Conservation (phyloP, 78 protist genomes). For the Polysphondylium violaceum region DNA sequence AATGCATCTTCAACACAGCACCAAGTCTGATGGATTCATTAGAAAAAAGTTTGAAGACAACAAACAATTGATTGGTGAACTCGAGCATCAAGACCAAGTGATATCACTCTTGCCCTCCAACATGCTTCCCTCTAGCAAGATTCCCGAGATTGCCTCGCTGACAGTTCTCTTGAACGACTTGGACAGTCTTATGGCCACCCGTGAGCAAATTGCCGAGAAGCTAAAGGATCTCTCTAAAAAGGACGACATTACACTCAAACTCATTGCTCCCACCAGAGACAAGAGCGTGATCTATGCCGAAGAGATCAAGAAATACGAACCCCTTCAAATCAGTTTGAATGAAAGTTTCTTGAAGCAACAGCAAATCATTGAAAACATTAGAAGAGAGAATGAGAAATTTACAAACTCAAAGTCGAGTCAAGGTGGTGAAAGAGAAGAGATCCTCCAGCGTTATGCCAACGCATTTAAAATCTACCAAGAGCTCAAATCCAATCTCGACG, state of each 20-base stretch:
- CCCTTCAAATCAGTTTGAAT: slow-evolving; percentile 39
- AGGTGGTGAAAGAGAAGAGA: slow-evolving; percentile 66
- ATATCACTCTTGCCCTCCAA: slow-evolving; percentile 48
- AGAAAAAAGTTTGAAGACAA: slow-evolving; percentile 61
- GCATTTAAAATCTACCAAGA: slow-evolving; percentile 70
- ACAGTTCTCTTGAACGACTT: slow-evolving; percentile 13
- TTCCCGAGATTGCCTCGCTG: slow-evolving; percentile 55
- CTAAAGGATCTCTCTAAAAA: slow-evolving; percentile 4
- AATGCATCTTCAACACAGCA: slow-evolving; percentile 58
- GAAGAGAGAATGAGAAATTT: slow-evolving; percentile 69
- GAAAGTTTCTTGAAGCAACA: slow-evolving; percentile 62
- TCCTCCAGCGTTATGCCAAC: slow-evolving; percentile 60
- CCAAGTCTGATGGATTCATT: slow-evolving; percentile 61
- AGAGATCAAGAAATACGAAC: slow-evolving; percentile 74
- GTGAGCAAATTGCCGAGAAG: slow-evolving; percentile 60
- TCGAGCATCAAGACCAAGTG: slow-evolving; percentile 53
- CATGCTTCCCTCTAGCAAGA: slow-evolving; percentile 7
- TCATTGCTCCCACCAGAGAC: slow-evolving; percentile 37
- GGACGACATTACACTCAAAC: slow-evolving; percentile 67
- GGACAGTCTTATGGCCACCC: slow-evolving; percentile 36
- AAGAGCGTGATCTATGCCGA: slow-evolving; percentile 15
- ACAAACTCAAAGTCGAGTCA: slow-evolving; percentile 32
- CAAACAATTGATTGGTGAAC: slow-evolving; percentile 16
- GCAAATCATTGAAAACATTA: slow-evolving; percentile 17
- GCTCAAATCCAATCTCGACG: slow-evolving; percentile 74